Evolutionary conservation across 257 asterid species (phyloP).

Genomic region (Lavandula angustifolia): DNA sequence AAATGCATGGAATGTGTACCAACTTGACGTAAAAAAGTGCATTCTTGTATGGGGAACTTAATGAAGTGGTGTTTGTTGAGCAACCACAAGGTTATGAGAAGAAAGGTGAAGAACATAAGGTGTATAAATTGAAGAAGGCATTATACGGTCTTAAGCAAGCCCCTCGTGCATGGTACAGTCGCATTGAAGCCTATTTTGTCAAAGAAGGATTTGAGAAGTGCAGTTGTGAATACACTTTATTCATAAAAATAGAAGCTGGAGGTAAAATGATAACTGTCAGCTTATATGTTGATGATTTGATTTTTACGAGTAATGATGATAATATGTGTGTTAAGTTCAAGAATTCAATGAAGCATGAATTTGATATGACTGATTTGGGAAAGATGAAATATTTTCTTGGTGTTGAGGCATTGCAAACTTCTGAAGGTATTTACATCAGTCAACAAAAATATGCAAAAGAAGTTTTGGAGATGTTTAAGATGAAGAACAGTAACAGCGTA

Average conservation of each 20-base stretch:
- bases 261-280: background rate
- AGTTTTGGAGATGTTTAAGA: background rate
- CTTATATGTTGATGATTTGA: background rate
- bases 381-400: background rate
- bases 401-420: too few species aligned
- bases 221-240: background rate
- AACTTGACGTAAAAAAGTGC: background rate
- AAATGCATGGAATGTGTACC: background rate
- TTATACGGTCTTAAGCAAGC: background rate
- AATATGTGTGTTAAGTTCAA: background rate
- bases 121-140: background rate
- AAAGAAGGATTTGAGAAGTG: background rate
- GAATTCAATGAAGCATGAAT: background rate
- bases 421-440: background rate
- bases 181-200: background rate
- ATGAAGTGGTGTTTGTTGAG: background rate
- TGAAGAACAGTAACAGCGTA: background rate
- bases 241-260: background rate
- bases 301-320: background rate
- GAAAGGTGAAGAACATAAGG: background rate
- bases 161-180: background rate
- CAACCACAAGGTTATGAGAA: background rate
- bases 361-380: background rate
- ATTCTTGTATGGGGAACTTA: background rate
- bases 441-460: background rate